phyloP scores from a whole-genome alignment of 2,329 filamentous ascomycete species.

The Arthroderma uncinatum region DNA sequence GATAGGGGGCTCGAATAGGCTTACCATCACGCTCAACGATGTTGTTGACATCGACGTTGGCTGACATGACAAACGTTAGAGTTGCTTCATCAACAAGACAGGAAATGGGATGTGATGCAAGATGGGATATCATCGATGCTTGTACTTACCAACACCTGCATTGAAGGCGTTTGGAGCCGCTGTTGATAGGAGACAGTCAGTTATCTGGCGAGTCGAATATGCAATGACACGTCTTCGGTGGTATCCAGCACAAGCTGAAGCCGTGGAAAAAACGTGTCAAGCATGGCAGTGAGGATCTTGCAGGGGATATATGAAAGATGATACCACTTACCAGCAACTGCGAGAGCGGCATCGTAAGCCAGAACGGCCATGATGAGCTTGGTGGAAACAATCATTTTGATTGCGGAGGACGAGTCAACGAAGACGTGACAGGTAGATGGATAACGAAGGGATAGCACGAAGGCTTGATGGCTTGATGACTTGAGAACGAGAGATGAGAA shows the following conservation, averaged over 20 bases:
- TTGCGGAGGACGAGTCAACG: not conserved
- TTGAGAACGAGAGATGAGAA: slow-evolving; percentile 8
- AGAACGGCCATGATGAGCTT: slow-evolving; percentile 18
- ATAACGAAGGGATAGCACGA: not conserved
- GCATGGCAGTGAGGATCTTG: not conserved
- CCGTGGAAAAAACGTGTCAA: not conserved
- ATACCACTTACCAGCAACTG: slow-evolving; percentile 17
- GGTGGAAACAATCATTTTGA: slow-evolving; percentile 13
- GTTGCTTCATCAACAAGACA: not conserved
- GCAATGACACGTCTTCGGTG: not conserved
- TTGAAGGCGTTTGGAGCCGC: not conserved
- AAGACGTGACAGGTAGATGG: not conserved
- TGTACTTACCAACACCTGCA: slow-evolving; percentile 1
- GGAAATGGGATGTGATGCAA: not conserved
- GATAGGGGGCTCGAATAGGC: not conserved
- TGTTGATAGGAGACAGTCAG: not conserved
- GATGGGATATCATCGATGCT: not conserved
- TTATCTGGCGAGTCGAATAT: not conserved
- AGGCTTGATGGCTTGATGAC: not conserved
- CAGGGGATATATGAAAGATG: not conserved
- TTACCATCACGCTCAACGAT: slow-evolving; percentile 11
- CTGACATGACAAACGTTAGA: not conserved
- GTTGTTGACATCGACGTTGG: not conserved
- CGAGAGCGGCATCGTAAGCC: slow-evolving; percentile 15
- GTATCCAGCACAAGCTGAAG: not conserved